Percentiles rank a stretch among this genome's conserved stretches.
phyloP scores from a whole-genome alignment of 1,284 basidiomycete species.

The Xerocomus nothofagi region DNA sequence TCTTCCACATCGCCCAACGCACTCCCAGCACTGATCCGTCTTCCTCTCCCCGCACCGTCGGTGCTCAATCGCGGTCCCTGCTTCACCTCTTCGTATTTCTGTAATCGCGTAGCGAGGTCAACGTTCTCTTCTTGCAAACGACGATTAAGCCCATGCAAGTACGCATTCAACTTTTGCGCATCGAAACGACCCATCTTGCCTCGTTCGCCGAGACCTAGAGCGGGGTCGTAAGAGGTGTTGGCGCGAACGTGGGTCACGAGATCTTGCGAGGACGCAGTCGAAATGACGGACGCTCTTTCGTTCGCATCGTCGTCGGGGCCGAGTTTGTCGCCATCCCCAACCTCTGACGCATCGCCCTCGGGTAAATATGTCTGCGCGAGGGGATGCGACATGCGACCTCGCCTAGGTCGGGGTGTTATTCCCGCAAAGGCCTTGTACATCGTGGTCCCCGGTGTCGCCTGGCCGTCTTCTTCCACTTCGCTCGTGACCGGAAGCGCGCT shows the following conservation, averaged over 20 bases:
- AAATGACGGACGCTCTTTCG: conserved; percentile 65
- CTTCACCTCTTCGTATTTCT: conserved; percentile 42
- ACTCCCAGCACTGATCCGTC: conserved; percentile 51
- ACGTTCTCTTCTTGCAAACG: conserved; percentile 82
- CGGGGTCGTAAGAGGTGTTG: conserved; percentile 82
- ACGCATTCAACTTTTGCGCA: conserved; percentile 76
- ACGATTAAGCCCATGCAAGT: conserved; percentile 78
- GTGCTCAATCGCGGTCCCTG: conserved; percentile 24
- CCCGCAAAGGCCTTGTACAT: conserved; percentile 56
- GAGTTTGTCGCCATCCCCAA: conserved; percentile 16
- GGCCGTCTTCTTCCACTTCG: conserved; percentile 18
- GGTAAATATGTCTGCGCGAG: conserved; percentile 45
- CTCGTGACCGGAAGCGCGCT: conserved; percentile 23
- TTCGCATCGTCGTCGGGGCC: conserved; percentile 29
- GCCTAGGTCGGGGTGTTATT: conserved; percentile 58
- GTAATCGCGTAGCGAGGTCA: conserved; percentile 50
- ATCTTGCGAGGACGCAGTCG: conserved; percentile 82
- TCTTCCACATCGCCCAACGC: conserved; percentile 60
- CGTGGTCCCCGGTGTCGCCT: conserved; percentile 25
- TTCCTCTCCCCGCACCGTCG: conserved; percentile 28
- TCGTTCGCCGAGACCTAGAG: conserved; percentile 66
- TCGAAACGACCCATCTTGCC: conserved; percentile 73
- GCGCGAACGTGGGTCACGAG: conserved; percentile 75
- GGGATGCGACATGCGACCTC: conserved; percentile 57
- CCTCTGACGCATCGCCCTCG: conserved; percentile 20